Conservation (phyloP, 23 red algal species). For the Gracilaria gracilis region DNA sequence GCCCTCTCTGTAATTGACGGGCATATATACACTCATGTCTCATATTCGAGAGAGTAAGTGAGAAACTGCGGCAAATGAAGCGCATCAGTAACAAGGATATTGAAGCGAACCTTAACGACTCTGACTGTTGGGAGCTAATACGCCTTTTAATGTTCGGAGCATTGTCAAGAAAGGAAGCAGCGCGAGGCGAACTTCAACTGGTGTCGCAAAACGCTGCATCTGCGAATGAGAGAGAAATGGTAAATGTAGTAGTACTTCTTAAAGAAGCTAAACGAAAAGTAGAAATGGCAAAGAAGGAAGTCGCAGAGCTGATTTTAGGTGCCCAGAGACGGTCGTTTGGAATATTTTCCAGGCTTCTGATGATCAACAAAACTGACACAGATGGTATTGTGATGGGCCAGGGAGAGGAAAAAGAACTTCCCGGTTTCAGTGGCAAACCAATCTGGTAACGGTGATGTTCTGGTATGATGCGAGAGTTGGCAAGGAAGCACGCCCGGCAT, state of each 20-base stretch:
- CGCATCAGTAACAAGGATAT: slow-evolving; percentile 24
- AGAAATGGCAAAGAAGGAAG: slow-evolving; percentile 51
- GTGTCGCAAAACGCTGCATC: slow-evolving; percentile 64
- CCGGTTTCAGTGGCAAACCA: slow-evolving; percentile 53
- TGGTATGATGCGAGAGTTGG: slow-evolving; percentile 71
- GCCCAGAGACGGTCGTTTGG: slow-evolving; percentile 52
- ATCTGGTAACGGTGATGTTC: slow-evolving; percentile 62
- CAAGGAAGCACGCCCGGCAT: slow-evolving; percentile 60
- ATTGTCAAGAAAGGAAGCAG: slow-evolving; percentile 52
- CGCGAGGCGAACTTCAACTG: slow-evolving; percentile 54
- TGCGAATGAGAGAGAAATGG: slow-evolving; percentile 79
- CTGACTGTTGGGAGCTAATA: slow-evolving; percentile 70
- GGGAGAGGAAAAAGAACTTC: slow-evolving; percentile 22
- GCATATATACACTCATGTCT: slow-evolving; percentile 65
- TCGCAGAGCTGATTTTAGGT: slow-evolving; percentile 44
- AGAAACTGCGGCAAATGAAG: slow-evolving; percentile 11
- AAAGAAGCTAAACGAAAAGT: slow-evolving; percentile 44
- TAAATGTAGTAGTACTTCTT: slow-evolving; percentile 53
- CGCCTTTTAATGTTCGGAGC: slow-evolving; percentile 66
- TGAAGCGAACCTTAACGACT: slow-evolving; percentile 43
- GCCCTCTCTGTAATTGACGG: slow-evolving; percentile 69
- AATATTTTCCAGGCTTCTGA: slow-evolving; percentile 27
- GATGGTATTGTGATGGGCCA: slow-evolving; percentile 38
- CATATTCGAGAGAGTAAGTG: slow-evolving; percentile 21
- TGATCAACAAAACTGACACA: slow-evolving; percentile 3